Evolutionary conservation across 1,284 basidiomycete species (phyloP), one percentile per base, ranked within the genome.

Genomic region (Marasmius sp.): DNA sequence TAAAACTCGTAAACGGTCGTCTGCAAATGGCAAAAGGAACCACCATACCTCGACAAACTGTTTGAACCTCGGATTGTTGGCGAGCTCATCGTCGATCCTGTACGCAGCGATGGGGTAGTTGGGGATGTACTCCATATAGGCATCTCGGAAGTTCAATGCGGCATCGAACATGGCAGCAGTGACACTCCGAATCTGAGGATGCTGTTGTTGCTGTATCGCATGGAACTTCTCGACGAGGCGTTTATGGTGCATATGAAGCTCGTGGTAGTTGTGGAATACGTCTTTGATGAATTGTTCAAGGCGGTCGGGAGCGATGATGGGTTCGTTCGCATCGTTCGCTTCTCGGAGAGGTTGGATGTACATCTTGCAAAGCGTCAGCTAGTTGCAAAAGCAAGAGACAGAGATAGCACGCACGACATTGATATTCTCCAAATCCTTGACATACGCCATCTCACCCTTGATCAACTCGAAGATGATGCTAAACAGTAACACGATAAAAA

Each of bases 381-480:
- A 39, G 18, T 10, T 58, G 47, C 43, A 66, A 34, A 43, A 36
- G 50, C 22, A 39, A 27, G 12, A n/a, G 57, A 52, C 50, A 58
- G 43, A 20, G 58, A 65, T 65, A 37, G 37, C 56, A 74, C 85
- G 57, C 61, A 94, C 92, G 58, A 79, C 82, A 64, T 95, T 91
- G 61, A 98, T 91, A 59, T 92, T 90, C 71, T 96, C 91, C 33
- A 99, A 77, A 79, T 99, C 97, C 61, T 89, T 89, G 14, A 97
- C 92, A 72, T 98, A 98, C 58, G 89, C 87, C 89, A 97, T 96
- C 76, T 99, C 97, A 61, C 92, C 93, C 71, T 96, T 92, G 71
- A 99, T 97, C 49, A 98, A 79, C 75, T 99, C 97, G 70, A 96
- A 97, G 58, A 98, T 96, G 66, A 93, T 87, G 48, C 93, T 95